Conservation (phyloP, 176 grass and related monocot species). For the Elymus sibiricus region DNA sequence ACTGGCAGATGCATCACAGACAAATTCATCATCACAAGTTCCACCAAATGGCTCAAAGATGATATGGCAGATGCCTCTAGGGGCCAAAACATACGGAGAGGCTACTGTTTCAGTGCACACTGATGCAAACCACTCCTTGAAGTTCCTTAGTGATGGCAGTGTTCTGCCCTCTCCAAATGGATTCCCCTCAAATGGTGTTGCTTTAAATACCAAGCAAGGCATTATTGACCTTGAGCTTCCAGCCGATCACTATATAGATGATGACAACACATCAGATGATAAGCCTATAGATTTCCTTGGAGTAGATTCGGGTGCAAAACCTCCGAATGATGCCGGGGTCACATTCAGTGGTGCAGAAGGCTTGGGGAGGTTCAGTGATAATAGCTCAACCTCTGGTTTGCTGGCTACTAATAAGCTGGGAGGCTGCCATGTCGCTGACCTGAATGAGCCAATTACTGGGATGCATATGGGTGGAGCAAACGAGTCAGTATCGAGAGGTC, state of each 20-base stretch:
- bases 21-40: slow-evolving; percentile 64
- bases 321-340: slow-evolving; percentile 30
- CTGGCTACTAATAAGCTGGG: slow-evolving; percentile 17
- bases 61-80: background rate
- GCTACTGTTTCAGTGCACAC: slow-evolving; percentile 23
- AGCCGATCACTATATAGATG: slow-evolving; percentile 55
- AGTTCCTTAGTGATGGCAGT: slow-evolving; percentile 73
- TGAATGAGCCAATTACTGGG: slow-evolving; percentile 60
- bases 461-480: slow-evolving; percentile 21
- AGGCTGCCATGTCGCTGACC: slow-evolving; percentile 36
- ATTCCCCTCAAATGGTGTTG: slow-evolving; percentile 31
- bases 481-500: slow-evolving; percentile 29
- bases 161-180: slow-evolving; percentile 70
- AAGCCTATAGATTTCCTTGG: slow-evolving; percentile 50
- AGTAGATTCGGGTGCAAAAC: slow-evolving; percentile 16
- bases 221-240: slow-evolving; percentile 63
- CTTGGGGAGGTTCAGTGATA: slow-evolving; percentile 25
- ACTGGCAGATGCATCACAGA: slow-evolving; percentile 47
- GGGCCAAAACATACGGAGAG: too few species aligned
- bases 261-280: slow-evolving; percentile 38
- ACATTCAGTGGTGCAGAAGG: slow-evolving; percentile 27
- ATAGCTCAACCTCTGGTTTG: slow-evolving; percentile 35
- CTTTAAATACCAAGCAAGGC: slow-evolving; percentile 27
- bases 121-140: slow-evolving; percentile 45
- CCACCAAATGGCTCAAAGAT: slow-evolving; percentile 41